Percentiles rank a stretch among this genome's conserved stretches.
Evolutionary conservation across 257 asterid genomes (phyloP).

Genomic region (Henckelia pumila): DNA sequence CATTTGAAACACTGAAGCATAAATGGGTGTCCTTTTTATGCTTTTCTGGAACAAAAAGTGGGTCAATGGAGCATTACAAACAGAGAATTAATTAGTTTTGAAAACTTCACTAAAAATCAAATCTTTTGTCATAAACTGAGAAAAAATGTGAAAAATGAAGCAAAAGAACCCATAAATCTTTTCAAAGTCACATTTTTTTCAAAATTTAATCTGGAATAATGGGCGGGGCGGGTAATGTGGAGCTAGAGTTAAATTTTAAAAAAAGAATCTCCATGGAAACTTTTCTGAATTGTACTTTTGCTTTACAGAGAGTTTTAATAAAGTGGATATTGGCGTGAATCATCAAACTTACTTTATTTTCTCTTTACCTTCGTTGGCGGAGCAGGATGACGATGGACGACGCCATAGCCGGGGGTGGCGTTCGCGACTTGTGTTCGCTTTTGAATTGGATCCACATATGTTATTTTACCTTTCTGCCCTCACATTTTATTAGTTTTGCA

Average conservation of each 20-base stretch:
- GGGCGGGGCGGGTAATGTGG: constrained; percentile 31
- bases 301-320: constrained; percentile 38
- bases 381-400: constrained; percentile 22
- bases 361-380: constrained; percentile 28
- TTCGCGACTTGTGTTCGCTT: constrained; percentile 26
- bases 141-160: constrained; percentile 26
- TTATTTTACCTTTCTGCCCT: constrained; percentile 22
- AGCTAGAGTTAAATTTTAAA: constrained; percentile 30
- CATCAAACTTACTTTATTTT: constrained; percentile 33
- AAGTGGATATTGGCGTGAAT: constrained; percentile 47
- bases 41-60: constrained; percentile 13
- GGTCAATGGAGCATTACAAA: constrained; percentile 35
- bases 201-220: constrained; percentile 21
- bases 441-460: constrained; percentile 27
- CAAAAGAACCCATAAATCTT: constrained; percentile 29
- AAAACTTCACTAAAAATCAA: constrained; percentile 17
- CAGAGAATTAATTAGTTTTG: constrained; percentile 23
- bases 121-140: constrained; percentile 21
- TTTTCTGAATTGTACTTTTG: constrained; percentile 32
- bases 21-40: constrained; percentile 11
- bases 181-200: neutral
- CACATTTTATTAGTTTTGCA: constrained; percentile 11
- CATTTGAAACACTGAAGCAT: constrained; percentile 31
- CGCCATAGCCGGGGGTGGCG: constrained; percentile 31
- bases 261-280: constrained; percentile 40